These are phyloP conservation scores for Butyriboletus loyo DNA, from an alignment of 768 basidiomycete species.

Conservation along the genomic window DNA sequence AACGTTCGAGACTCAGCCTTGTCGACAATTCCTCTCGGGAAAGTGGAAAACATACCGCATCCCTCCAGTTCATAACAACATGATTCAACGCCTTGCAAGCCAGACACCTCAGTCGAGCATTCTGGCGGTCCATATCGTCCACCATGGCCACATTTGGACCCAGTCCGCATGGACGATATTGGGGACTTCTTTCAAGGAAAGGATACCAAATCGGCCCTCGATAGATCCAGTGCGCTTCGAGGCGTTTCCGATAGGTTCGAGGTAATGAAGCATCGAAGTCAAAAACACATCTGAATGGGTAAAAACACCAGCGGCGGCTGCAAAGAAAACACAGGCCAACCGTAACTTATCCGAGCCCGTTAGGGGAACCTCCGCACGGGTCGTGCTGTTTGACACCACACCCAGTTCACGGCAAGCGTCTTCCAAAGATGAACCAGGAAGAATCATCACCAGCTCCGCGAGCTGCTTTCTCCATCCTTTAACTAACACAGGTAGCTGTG, in stretches of 20 bases:
- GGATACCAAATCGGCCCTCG: neutral
- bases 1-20: neutral
- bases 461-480: conserved; percentile 4
- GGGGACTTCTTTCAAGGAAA: neutral
- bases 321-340: conserved; percentile 6
- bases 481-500: neutral
- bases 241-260: no score
- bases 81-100: neutral
- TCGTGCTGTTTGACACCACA: neutral
- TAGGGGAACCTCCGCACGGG: no score
- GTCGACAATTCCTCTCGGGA: neutral
- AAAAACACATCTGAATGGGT: neutral
- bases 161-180: conserved; percentile 1
- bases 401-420: neutral
- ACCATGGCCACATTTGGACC: conserved; percentile 1
- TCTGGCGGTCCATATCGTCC: conserved; percentile 2
- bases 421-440: neutral
- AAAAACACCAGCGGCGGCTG: no score
- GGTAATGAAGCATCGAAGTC: no score
- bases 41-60: neutral
- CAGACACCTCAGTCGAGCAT: conserved; percentile 7
- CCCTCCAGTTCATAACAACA: neutral
- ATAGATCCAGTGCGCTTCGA: neutral
- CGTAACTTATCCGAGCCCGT: neutral
- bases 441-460: neutral